phyloP scores from a whole-genome alignment of 2,329 filamentous ascomycete genomes.

The Chaetothyriales sp. region DNA sequence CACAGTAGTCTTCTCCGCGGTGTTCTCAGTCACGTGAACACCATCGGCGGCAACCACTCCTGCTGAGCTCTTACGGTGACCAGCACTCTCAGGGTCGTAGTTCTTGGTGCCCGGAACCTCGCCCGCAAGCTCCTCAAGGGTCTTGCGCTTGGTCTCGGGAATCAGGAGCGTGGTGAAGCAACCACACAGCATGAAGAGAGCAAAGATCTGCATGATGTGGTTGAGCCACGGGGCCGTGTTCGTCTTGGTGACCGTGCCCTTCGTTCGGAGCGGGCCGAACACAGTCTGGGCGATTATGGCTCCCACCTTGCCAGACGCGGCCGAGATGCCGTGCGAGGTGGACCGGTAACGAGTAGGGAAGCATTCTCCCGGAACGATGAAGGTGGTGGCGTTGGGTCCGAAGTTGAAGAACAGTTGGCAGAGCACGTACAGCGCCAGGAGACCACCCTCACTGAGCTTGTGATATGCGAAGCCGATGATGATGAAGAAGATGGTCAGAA shows the following conservation, averaged over 20 bases:
- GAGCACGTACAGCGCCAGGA: slow-evolving; percentile 50
- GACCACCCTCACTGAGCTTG: slow-evolving; percentile 33
- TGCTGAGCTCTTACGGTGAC: slow-evolving; percentile 10
- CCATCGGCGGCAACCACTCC: no score
- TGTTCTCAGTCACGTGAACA: neutral
- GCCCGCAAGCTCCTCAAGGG: slow-evolving; percentile 56
- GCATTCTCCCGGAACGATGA: slow-evolving; percentile 51
- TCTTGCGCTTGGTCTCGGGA: slow-evolving; percentile 62
- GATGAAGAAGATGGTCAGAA: slow-evolving; percentile 49
- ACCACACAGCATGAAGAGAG: slow-evolving; percentile 58
- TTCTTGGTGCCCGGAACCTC: slow-evolving; percentile 47
- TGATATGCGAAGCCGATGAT: slow-evolving; percentile 49
- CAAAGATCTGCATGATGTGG: slow-evolving; percentile 46
- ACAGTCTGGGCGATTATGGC: slow-evolving; percentile 55
- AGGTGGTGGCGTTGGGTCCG: slow-evolving; percentile 53
- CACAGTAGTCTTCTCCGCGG: neutral
- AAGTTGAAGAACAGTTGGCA: slow-evolving; percentile 56
- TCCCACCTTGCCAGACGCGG: slow-evolving; percentile 54
- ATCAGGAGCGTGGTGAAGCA: slow-evolving; percentile 57
- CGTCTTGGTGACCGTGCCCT: slow-evolving; percentile 40
- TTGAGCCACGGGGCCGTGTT: slow-evolving; percentile 52
- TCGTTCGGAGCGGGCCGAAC: slow-evolving; percentile 48
- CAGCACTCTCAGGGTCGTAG: slow-evolving; percentile 26
- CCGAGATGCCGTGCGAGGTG: slow-evolving; percentile 51
- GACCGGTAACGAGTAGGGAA: slow-evolving; percentile 51